Evolutionary conservation across 2,329 filamentous ascomycete genomes (phyloP), one percentile per base, ranked within the genome.

Genomic region (Tolypocladium inflatum): DNA sequence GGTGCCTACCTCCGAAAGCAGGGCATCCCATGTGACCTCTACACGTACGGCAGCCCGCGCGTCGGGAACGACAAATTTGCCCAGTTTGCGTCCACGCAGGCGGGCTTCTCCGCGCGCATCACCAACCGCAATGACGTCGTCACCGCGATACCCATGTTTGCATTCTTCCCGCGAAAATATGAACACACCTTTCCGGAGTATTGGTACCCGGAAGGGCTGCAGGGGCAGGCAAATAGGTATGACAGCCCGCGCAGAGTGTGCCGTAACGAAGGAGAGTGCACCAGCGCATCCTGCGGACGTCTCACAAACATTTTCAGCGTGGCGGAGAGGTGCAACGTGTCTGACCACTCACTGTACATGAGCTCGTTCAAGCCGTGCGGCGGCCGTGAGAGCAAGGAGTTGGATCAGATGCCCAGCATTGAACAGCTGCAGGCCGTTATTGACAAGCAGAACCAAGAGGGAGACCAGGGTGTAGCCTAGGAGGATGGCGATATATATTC

Each of bases 111-210:
- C 9, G 41, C 41, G 19, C 41, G 41, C 61, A 76, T 89, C 54
- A 90, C 87, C 3, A 86, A 90, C 72, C 72, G 71, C 53, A 74
- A 80, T 63, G 88, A 91, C 68, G 83, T 85, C 0, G 82, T 91
- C 2, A 85, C 88, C 0, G 80, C 83, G 52, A 75, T 91, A 2
- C 81, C 85, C 13, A 71, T 82, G 58, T 55, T 80, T 48, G 70
- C 87, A 57, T 80, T 80, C 11, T 6, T 15, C n/a, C 33, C 6
- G 13, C 19, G 17, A 23, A 3, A 15, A 42, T 90, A 84, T 74
- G 73, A 78, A 43, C 87, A 90, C 70, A 80, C 82, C n/a, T 81
- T 76, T 21, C 86, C 87, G 1, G 88, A 91, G 75, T 89, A 84
- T 72, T 89, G 82, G 78, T 74, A 51, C 41, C 3, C 15, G 4